Evolutionary conservation across 2,329 filamentous ascomycete genomes (phyloP), one percentile per base, ranked within the genome.

Genomic region (Trichoderma sp.): DNA sequence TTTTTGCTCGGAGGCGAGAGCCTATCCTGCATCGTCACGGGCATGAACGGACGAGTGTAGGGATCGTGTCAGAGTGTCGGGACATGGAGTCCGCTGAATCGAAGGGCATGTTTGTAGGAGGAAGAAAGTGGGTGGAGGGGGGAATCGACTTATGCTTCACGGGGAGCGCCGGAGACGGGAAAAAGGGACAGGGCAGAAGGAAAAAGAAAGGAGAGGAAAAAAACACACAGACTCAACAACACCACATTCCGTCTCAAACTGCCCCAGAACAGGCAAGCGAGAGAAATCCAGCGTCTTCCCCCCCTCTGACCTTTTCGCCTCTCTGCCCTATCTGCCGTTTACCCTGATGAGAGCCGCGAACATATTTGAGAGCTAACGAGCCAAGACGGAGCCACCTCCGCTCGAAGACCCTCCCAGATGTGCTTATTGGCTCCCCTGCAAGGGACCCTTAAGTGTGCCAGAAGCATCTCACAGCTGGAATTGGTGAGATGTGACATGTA

Each of bases 401-500:
- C 58, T 48, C 30, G 21, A 43, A 43, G 39, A 24, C 58, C 58
- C 58, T 62, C 58, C 30, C 44, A n/a, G 58, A 52, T 34, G 47
- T 52, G 12, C 58, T 52, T 54, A 62, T 62, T 62, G 58, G 58
- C 48, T 24, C 34, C 26, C 12, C 48, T 44, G 58, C 48, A 62
- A 62, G 48, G 48, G 47, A 60, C 48, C 48, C 45, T 51, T 15
- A 30, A 54, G 26, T 52, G 58, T 62, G 39, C 34, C 44, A 24
- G 34, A 15, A 44, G 48, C 24, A 62, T 62, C 58, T 52, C 58
- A 54, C 10, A 52, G 50, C 24, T 30, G 34, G 34, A 54, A 12
- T 45, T 62, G 17, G 28, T 62, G 58, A 62, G 39, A 62, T 62
- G n/a, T 62, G 58, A 62, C 39, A 54, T 52, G 24, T 30, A 14